phyloP scores from a whole-genome alignment of 2,329 filamentous ascomycete species.

The Cordyceps javanica region DNA sequence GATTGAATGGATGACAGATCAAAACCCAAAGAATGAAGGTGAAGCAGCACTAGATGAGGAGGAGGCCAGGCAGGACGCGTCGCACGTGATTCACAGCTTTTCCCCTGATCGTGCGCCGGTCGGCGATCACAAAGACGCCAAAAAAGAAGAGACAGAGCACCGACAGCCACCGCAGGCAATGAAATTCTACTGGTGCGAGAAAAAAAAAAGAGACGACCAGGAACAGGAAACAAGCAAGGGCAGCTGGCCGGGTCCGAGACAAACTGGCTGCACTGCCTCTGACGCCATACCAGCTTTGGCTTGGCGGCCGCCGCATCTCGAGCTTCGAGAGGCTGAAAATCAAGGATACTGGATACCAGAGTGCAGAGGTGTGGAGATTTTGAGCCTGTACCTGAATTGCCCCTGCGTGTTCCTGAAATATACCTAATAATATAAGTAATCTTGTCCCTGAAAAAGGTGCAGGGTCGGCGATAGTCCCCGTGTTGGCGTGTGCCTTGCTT shows the following conservation, averaged over 20 bases:
- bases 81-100: not conserved
- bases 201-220: not conserved
- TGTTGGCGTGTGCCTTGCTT: too few relatives aligned
- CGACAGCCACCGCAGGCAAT: not conserved
- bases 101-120: slow-evolving; percentile 1
- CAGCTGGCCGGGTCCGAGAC: not conserved
- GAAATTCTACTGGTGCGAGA: too few relatives aligned
- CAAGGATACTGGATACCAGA: not conserved
- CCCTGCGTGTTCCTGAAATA: not conserved
- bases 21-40: slow-evolving; percentile 3
- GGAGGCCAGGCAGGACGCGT: not conserved
- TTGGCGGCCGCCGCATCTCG: not conserved
- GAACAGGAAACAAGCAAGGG: too few relatives aligned
- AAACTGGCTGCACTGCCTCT: slow-evolving; percentile 7
- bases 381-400: not conserved
- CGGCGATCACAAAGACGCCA: too few relatives aligned
- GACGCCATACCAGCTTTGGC: not conserved
- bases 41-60: not conserved
- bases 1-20: too few relatives aligned
- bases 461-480: too few relatives aligned
- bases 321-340: not conserved
- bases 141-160: not conserved
- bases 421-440: too few relatives aligned
- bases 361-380: not conserved
- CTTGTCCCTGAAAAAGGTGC: too few relatives aligned